Percentiles rank a stretch among this genome's conserved stretches.
Conservation (phyloP, 352 stramenopile species). For the Pythium aristosporum region DNA sequence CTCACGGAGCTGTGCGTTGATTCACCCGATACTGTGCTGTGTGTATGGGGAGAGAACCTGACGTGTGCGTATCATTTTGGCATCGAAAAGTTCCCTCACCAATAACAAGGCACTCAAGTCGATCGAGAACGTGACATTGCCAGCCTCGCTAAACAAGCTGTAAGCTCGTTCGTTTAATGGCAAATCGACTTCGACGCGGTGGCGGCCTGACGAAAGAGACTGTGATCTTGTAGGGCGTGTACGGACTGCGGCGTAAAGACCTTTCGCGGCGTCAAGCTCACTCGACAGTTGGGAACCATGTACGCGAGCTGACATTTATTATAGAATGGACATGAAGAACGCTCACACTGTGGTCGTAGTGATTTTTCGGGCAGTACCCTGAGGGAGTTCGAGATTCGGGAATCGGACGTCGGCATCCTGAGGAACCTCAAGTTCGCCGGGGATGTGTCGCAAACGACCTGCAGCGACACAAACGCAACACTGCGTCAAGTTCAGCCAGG, state of each 20-base stretch:
- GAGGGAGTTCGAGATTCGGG: constrained; percentile 12
- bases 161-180: neutral
- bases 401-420: constrained; percentile 10
- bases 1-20: constrained; percentile 9
- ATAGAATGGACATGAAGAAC: neutral
- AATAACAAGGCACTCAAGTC: constrained; percentile 2
- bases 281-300: constrained; percentile 12
- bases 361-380: neutral
- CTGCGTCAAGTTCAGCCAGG: neutral
- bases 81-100: neutral
- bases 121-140: constrained; percentile 22
- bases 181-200: neutral
- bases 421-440: neutral
- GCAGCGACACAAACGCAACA: neutral
- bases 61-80: too few relatives aligned
- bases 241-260: constrained; percentile 2
- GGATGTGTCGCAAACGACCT: neutral
- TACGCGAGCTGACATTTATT: neutral
- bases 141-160: constrained; percentile 10
- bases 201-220: neutral
- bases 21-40: neutral
- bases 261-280: constrained; percentile 23
- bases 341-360: neutral
- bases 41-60: too few relatives aligned
- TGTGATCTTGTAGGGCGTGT: constrained; percentile 5